Conservation (phyloP, 306 rosid species). For the Geum urbanum region DNA sequence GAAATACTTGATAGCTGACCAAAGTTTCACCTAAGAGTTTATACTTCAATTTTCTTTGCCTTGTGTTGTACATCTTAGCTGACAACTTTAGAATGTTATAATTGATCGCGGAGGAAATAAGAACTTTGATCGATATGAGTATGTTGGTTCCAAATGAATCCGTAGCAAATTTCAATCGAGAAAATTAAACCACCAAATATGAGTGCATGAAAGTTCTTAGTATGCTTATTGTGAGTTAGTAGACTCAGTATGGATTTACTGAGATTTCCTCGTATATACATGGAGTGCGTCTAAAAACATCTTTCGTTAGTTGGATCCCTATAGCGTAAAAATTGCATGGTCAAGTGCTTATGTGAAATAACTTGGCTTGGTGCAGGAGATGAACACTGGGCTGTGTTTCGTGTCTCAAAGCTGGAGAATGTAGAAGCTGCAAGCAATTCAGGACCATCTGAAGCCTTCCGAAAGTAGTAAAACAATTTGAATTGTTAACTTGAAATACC, state of each 20-base stretch:
- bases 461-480: conserved; percentile 33
- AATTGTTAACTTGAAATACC: conserved; percentile 7
- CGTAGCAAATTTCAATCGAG: neutral
- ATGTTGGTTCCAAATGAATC: too few species aligned
- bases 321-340: neutral
- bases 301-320: neutral
- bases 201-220: too few species aligned
- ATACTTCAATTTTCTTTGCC: neutral
- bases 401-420: conserved; percentile 53
- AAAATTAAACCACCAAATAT: neutral
- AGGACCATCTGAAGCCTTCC: conserved; percentile 34
- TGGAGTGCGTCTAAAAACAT: neutral
- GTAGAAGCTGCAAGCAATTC: conserved; percentile 32
- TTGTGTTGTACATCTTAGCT: neutral
- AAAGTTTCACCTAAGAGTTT: neutral
- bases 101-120: neutral
- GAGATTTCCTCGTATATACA: neutral
- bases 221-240: neutral
- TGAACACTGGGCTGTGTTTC: conserved; percentile 76
- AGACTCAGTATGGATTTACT: neutral
- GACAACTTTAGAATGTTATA: neutral
- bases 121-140: neutral
- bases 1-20: neutral
- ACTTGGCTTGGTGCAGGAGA: conserved; percentile 53
- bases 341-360: neutral